Evolutionary conservation across 331 rosid species (phyloP), one percentile per base, ranked within the genome.

Genomic region (Malus hybrid): DNA sequence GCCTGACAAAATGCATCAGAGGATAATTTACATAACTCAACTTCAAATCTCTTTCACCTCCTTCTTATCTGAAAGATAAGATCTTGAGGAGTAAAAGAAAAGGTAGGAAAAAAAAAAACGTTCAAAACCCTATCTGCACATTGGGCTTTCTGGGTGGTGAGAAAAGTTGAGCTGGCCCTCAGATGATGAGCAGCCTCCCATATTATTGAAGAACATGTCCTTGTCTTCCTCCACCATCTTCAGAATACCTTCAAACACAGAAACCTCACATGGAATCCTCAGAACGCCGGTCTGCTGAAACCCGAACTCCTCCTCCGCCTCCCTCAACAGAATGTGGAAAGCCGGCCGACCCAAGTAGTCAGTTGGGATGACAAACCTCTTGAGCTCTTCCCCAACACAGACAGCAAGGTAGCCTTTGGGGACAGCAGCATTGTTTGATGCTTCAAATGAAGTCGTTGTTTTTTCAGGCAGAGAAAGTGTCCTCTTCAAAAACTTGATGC

Each of bases 301-400:
- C 75, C 98, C 97, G 6, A 94, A 94, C 76, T 94, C 98, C 75
- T 94, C 98, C 73, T 91, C 97, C 16, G 98, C 96, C 74, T 94
- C 93, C 77, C 96, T 81, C 29, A 94, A 84, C 69, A 94, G 62
- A 39, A 86, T 62, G 71, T 81, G 94, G 60, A 94, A 90, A 22
- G 96, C 96, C 16, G 80, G 86, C 34, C 89, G 95, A 67, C 86
- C 84, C 72, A 94, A 69, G 70, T 87, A 87, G 80, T 82, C 86
- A 0, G 97, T 94, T 20, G 97, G 98, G 59, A 94, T 90, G 15
- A 91, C 86, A 59, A 90, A 91, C 74, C 95, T 84, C 88, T 75
- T 87, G 19, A 79, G 88, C 74, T 90, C 95, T 52, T 82, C 81
- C 3, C 98, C 98, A 20, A 94, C 96, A 69, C 91, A 87, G 62